Conservation (phyloP, 2,329 filamentous ascomycete species). For the Fusarium neocosmosporiellum region DNA sequence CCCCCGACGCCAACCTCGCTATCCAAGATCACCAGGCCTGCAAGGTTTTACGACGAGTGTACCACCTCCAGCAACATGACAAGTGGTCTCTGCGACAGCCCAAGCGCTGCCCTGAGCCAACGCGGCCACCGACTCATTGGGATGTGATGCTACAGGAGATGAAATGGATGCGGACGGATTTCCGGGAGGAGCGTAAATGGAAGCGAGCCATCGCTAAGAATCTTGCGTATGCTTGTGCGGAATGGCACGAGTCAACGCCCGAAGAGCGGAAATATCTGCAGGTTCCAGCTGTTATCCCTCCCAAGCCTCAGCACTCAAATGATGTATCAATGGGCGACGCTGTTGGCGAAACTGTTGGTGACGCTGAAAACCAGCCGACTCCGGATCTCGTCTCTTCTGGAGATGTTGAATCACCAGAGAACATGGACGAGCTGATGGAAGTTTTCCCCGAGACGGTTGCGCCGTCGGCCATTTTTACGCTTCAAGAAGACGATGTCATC, state of each 20-base stretch:
- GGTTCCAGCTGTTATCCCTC: constrained; percentile 67
- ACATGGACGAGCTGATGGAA: constrained; percentile 52
- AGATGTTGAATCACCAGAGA: constrained; percentile 68
- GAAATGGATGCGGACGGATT: constrained; percentile 99
- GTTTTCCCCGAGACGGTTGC: constrained; percentile 64
- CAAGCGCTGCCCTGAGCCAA: constrained; percentile 84
- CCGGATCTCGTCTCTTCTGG: constrained; percentile 75
- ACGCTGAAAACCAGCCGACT: constrained; percentile 62
- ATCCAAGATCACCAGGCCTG: constrained; percentile 90
- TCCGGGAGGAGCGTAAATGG: constrained; percentile 93
- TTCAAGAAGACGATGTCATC: constrained; percentile 84
- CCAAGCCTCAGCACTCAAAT: constrained; percentile 46
- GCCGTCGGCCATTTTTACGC: constrained; percentile 83
- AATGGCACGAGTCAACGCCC: constrained; percentile 76
- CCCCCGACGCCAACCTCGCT: constrained; percentile 83
- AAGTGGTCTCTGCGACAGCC: constrained; percentile 94
- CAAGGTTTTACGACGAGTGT: constrained; percentile 85
- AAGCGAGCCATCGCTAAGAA: constrained; percentile 85
- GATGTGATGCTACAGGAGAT: constrained; percentile 90
- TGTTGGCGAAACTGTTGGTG: constrained; percentile 41
- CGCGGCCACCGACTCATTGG: constrained; percentile 81
- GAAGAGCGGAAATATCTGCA: constrained; percentile 76
- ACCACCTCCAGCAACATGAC: constrained; percentile 89
- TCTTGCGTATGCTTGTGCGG: constrained; percentile 83
- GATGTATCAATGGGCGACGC: constrained; percentile 51